phyloP scores from a whole-genome alignment of 2,329 filamentous ascomycete genomes.

The Massarina eburnea region DNA sequence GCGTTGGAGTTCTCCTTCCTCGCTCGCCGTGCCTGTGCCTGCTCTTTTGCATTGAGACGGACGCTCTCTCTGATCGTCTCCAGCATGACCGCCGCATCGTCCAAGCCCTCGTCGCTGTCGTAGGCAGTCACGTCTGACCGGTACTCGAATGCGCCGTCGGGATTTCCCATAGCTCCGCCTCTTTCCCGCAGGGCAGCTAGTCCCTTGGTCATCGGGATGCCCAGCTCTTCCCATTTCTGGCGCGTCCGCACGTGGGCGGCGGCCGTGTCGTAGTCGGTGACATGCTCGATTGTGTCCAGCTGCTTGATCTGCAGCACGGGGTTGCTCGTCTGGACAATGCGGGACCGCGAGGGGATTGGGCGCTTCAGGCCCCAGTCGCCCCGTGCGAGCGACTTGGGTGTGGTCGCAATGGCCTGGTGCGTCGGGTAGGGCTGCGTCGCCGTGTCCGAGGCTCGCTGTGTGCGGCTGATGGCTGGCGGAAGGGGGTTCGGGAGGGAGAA shows the following conservation, averaged over 20 bases:
- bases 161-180: slow-evolving; percentile 13
- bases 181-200: slow-evolving; percentile 20
- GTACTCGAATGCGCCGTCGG: slow-evolving; percentile 34
- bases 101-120: slow-evolving; percentile 24
- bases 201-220: slow-evolving; percentile 64
- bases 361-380: slow-evolving; percentile 96
- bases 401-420: slow-evolving; percentile 78
- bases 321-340: slow-evolving; percentile 66
- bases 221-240: slow-evolving; percentile 83
- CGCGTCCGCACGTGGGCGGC: slow-evolving; percentile 79
- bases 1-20: slow-evolving; percentile 26
- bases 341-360: slow-evolving; percentile 71
- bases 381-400: slow-evolving; percentile 67
- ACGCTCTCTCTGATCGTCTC: slow-evolving; percentile 26
- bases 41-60: slow-evolving; percentile 5
- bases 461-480: slow-evolving; percentile 59
- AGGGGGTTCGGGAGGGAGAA: slow-evolving; percentile 84
- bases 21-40: slow-evolving; percentile 4
- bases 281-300: slow-evolving; percentile 81
- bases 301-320: slow-evolving; percentile 75
- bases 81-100: slow-evolving; percentile 28
- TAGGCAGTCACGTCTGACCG: slow-evolving; percentile 37
- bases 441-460: slow-evolving; percentile 61
- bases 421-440: slow-evolving; percentile 80
- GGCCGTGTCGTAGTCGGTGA: slow-evolving; percentile 85